Evolutionary conservation across 352 stramenopile genomes (phyloP).

Genomic region (Globisporangium heterothallicum): DNA sequence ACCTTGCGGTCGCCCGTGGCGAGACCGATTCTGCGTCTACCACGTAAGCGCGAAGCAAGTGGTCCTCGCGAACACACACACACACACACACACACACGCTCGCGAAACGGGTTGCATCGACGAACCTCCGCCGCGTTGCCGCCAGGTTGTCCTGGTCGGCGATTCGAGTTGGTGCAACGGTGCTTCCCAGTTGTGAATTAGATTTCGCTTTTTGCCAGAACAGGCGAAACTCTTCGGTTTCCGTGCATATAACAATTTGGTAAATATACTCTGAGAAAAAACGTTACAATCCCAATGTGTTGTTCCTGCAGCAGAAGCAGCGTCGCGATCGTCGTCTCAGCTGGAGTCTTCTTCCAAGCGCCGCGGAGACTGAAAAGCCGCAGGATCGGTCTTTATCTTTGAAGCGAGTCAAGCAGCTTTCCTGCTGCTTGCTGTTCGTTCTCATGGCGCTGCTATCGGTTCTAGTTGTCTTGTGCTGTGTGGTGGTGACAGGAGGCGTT

Average conservation of each 20-base stretch:
- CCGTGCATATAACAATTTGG: constrained; percentile 6
- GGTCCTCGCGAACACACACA: neutral
- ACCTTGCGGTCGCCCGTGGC: constrained; percentile 62
- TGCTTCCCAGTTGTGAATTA: neutral
- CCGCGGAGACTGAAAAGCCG: neutral
- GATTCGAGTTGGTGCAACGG: neutral
- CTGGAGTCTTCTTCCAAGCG: too few relatives aligned
- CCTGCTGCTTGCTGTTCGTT: too few relatives aligned
- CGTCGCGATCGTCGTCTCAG: too few relatives aligned
- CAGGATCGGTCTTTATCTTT: too few relatives aligned
- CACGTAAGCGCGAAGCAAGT: constrained; percentile 3
- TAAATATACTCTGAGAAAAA: constrained; percentile 8
- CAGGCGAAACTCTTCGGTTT: neutral
- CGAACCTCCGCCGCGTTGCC: too few relatives aligned
- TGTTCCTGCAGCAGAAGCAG: too few relatives aligned
- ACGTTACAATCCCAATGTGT: neutral
- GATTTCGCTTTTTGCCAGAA: neutral
- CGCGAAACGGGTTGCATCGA: neutral
- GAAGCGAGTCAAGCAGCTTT: too few relatives aligned
- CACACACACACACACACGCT: neutral
- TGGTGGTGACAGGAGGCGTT: neutral
- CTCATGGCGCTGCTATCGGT: neutral
- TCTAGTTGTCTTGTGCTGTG: neutral
- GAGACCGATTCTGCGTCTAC: constrained; percentile 4
- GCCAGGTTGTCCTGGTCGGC: too few relatives aligned